Percentiles rank a stretch among this genome's conserved stretches.
phyloP scores from a whole-genome alignment of 495 filamentous ascomycete genomes.

The Neurospora sp. region DNA sequence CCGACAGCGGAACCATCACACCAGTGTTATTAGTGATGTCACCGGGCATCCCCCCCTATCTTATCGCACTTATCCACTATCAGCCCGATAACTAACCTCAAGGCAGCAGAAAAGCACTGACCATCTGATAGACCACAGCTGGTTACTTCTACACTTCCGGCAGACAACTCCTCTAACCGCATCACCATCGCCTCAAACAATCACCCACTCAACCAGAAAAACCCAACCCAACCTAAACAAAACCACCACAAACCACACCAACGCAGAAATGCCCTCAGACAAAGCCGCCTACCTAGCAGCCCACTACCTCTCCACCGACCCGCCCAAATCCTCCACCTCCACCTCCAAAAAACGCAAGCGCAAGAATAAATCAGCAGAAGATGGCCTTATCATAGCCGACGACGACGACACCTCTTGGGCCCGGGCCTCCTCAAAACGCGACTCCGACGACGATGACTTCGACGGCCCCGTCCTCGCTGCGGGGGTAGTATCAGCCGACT shows the following conservation, averaged over 20 bases:
- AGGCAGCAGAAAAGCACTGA: not conserved
- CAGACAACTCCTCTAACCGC: not conserved
- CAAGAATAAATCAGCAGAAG: conserved; percentile 49
- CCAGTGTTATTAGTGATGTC: not conserved
- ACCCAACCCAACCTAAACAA: not conserved
- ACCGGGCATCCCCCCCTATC: not conserved
- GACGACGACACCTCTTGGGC: conserved; percentile 73
- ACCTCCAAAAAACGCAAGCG: conserved; percentile 71
- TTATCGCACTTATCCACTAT: not conserved
- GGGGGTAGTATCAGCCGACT: conserved; percentile 48
- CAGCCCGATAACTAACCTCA: no score
- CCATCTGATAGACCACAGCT: no score
- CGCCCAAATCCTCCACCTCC: conserved; percentile 38
- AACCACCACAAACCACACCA: not conserved
- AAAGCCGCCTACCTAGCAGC: conserved; percentile 86
- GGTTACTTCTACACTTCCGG: no score
- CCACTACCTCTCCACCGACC: conserved; percentile 78
- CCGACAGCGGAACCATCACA: not conserved
- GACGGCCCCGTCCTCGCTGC: conserved; percentile 37
- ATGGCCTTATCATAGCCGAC: conserved; percentile 79
- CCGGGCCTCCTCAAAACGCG: conserved; percentile 27
- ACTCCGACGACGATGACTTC: conserved; percentile 35
- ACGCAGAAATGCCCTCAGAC: conserved; percentile 41
- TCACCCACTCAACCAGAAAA: not conserved
- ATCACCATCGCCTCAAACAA: not conserved